These are phyloP conservation scores for Albatrellus sp. DNA, from an alignment of 1,284 basidiomycete genomes.

Conservation along the genomic window DNA sequence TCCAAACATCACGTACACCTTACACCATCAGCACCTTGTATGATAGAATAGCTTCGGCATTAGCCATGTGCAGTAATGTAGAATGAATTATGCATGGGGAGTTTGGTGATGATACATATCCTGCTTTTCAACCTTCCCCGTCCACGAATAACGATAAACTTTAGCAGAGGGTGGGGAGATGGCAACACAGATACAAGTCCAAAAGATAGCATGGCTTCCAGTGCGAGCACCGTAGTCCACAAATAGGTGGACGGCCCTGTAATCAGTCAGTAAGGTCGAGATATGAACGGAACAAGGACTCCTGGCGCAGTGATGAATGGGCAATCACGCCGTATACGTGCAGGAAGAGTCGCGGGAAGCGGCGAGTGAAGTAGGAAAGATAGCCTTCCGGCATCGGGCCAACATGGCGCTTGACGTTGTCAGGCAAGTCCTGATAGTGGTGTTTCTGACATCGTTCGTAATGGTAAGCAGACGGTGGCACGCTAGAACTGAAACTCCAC, in stretches of 20 bases:
- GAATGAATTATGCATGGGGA: background rate
- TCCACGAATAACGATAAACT: constrained; percentile 3
- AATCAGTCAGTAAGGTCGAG: constrained; percentile 54
- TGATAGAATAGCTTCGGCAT: no score
- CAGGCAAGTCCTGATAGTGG: constrained; percentile 93
- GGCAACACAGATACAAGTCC: constrained; percentile 4
- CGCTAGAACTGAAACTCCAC: constrained; percentile 7
- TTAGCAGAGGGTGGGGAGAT: background rate
- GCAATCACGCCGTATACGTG: constrained; percentile 82
- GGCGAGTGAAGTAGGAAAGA: constrained; percentile 81
- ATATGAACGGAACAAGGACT: constrained; percentile 81
- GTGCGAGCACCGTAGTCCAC: background rate
- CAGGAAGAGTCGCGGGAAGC: constrained; percentile 86
- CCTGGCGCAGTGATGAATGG: constrained; percentile 51
- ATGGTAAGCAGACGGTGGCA: background rate
- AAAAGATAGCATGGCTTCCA: background rate
- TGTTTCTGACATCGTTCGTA: constrained; percentile 74
- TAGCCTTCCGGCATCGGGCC: constrained; percentile 90
- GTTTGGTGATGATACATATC: no score
- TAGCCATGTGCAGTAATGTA: background rate
- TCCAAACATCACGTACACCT: no score
- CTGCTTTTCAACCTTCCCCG: background rate
- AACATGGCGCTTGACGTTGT: constrained; percentile 76
- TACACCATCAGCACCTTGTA: no score
- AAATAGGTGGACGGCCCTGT: constrained; percentile 1